A percentile compares a stretch with the other conserved stretches of the same genome.
Conservation (phyloP, 805 yeast species). For the Lipomyces sp. region DNA sequence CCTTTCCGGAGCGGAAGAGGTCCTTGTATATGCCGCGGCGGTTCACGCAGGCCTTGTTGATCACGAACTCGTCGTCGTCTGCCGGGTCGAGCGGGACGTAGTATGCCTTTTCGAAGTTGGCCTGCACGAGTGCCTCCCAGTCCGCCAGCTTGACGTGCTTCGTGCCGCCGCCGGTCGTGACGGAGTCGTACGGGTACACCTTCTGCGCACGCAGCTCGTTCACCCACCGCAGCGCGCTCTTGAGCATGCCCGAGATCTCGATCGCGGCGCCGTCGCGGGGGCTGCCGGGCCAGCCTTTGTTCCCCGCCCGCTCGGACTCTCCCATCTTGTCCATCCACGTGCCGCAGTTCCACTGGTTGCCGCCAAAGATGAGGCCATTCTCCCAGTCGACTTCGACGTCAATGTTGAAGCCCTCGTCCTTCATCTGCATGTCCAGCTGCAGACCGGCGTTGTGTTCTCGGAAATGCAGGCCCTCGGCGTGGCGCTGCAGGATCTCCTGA, state of each 20-base stretch:
- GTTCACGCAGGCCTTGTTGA: conserved; percentile 66
- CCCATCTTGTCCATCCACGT: conserved; percentile 99
- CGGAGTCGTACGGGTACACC: conserved; percentile 55
- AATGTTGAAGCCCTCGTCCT: conserved; percentile 86
- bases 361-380: conserved; percentile 86
- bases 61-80: conserved; percentile 58
- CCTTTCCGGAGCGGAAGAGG: conserved; percentile 72
- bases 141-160: conserved; percentile 51
- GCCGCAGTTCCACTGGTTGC: conserved; percentile 90
- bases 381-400: conserved; percentile 78
- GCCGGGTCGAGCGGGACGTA: conserved; percentile 65
- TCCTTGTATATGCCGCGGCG: conserved; percentile 95
- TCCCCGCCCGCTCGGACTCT: conserved; percentile 77
- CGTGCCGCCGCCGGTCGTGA: conserved; percentile 54
- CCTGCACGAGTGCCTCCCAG: conserved; percentile 71
- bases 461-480: conserved; percentile 81
- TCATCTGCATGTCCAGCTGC: conserved; percentile 85
- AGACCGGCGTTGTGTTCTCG: conserved; percentile 96
- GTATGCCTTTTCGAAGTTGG: conserved; percentile 74
- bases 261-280: conserved; percentile 97
- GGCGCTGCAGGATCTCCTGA: conserved; percentile 79
- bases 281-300: conserved; percentile 93
- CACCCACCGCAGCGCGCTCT: conserved; percentile 80
- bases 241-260: conserved; percentile 84
- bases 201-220: conserved; percentile 54